Evolutionary conservation across 306 rosid genomes (phyloP), one percentile per base, ranked within the genome.

Genomic region (Medicago ruthenica): DNA sequence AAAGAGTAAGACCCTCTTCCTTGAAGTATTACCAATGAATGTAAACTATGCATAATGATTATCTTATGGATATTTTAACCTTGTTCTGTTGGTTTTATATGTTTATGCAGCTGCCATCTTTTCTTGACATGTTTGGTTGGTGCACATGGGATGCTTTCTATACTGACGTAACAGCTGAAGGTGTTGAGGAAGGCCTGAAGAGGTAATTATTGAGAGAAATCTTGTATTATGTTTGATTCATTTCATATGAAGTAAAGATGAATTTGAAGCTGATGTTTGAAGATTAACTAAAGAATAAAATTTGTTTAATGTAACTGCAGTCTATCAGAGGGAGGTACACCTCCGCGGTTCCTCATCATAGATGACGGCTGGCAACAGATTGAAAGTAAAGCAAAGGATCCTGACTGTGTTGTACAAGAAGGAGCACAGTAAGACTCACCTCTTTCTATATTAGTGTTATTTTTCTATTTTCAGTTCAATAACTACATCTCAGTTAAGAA

Each of bases 351-450:
- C 80, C 88, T 92, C 61, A 96, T 96, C 59, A 87, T 96, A 73
- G 99, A 96, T 65, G 99, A 96, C 84, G 99, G 99, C 22, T 96
- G 99, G 99, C 99, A 96, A 81, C 94, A 96, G 88, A 92, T 90
- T 80, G 99, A 96, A 79, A 83, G 67, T 67, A 90, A 88, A 79
- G 36, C 77, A 63, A 90, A 88, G 84, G 92, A 89, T 51, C 67
- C 70, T 14, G 80, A 77, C 64, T 77, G 82, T 74, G 87, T 79
- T 5, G 96, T 92, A 14, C 99, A 92, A 85, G 93, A 92, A 86
- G 99, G 99, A 83, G 97, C 99, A 79, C 99, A 92, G 99, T 95
- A 90, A 90, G 87, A 34, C 37, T 34, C 1, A 34, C 5, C 37
- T 42, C 37, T 75, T 60, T 47, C 54, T 45, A 6, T 75, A 21